Evolutionary conservation across 1,284 basidiomycete species (phyloP).

Genomic region (Papiliotrema fonsecae): DNA sequence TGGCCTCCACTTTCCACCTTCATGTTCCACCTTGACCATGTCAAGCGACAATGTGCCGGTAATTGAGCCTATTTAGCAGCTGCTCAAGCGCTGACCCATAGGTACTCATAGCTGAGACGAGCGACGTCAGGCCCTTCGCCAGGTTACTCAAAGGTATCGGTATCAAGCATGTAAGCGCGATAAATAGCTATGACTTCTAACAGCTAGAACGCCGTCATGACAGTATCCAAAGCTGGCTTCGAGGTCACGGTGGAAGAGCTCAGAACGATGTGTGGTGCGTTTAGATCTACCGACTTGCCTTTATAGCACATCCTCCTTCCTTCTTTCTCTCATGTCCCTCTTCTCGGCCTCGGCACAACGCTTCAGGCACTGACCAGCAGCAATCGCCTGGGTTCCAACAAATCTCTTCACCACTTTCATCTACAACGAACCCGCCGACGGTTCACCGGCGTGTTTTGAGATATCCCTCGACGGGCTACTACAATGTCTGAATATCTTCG

Average conservation of each 20-base stretch:
- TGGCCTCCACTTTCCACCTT: no score
- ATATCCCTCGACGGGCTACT: slow-evolving; percentile 74
- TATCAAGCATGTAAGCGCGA: slow-evolving; percentile 59
- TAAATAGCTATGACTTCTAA: not conserved
- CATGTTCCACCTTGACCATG: no score
- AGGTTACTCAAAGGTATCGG: slow-evolving; percentile 70
- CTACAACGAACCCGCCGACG: slow-evolving; percentile 54
- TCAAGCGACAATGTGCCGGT: no score
- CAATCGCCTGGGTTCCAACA: slow-evolving; percentile 76
- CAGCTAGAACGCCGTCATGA: slow-evolving; percentile 68
- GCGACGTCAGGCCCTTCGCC: slow-evolving; percentile 71
- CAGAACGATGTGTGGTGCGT: slow-evolving; percentile 65
- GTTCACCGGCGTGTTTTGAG: slow-evolving; percentile 60
- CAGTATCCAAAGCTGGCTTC: slow-evolving; percentile 64
- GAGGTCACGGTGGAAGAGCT: slow-evolving; percentile 85
- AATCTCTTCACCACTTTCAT: slow-evolving; percentile 72
- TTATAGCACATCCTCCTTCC: not conserved
- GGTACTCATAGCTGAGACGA: slow-evolving; percentile 70
- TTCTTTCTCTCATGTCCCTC: not conserved
- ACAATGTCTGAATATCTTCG: slow-evolving; percentile 88
- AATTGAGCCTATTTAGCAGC: no score
- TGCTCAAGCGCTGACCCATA: no score
- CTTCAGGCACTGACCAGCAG: slow-evolving; percentile 47
- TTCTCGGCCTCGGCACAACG: not conserved
- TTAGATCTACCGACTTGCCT: not conserved